These are phyloP conservation scores for Penicillium freii DNA, from an alignment of 2,329 filamentous ascomycete species.

Conservation along the genomic window DNA sequence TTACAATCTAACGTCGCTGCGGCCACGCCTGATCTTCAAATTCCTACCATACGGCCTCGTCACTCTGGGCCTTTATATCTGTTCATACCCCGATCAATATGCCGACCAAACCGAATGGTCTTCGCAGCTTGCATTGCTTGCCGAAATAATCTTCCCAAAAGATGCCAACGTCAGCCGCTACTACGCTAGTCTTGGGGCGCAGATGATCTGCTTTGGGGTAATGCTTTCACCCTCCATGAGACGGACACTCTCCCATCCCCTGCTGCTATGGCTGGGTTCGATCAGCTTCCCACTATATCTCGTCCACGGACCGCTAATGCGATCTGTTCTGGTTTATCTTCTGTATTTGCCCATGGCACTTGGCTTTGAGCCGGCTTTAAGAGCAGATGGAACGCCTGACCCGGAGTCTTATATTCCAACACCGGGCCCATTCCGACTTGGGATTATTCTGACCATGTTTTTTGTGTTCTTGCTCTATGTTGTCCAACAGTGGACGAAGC, in stretches of 20 bases:
- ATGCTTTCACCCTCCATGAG: conserved; percentile 55
- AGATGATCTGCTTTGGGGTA: conserved; percentile 52
- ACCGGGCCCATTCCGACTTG: conserved; percentile 39
- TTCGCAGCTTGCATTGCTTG: conserved; percentile 19
- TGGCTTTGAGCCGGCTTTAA: conserved; percentile 14
- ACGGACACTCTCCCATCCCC: conserved; percentile 53
- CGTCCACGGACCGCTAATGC: conserved; percentile 60
- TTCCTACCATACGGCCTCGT: conserved; percentile 52
- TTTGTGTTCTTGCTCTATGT: conserved; percentile 49
- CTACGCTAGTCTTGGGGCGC: conserved; percentile 51
- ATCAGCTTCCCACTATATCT: conserved; percentile 66
- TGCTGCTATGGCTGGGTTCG: conserved; percentile 61
- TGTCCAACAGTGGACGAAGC: conserved; percentile 53
- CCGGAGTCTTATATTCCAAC: conserved; percentile 34
- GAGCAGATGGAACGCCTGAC: conserved; percentile 29
- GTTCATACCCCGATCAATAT: conserved; percentile 59
- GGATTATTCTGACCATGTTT: conserved; percentile 46
- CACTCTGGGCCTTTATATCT: conserved; percentile 55
- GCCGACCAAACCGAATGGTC: conserved; percentile 58
- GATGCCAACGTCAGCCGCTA: conserved; percentile 51
- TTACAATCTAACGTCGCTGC: conserved; percentile 47
- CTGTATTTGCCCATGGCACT: conserved; percentile 48
- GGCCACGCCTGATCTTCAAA: conserved; percentile 40
- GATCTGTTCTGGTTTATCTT: conserved; percentile 60
- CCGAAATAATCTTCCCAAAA: conserved; percentile 25